Evolutionary conservation across 2,329 filamentous ascomycete species (phyloP).

Genomic region (Didymella lethalis): DNA sequence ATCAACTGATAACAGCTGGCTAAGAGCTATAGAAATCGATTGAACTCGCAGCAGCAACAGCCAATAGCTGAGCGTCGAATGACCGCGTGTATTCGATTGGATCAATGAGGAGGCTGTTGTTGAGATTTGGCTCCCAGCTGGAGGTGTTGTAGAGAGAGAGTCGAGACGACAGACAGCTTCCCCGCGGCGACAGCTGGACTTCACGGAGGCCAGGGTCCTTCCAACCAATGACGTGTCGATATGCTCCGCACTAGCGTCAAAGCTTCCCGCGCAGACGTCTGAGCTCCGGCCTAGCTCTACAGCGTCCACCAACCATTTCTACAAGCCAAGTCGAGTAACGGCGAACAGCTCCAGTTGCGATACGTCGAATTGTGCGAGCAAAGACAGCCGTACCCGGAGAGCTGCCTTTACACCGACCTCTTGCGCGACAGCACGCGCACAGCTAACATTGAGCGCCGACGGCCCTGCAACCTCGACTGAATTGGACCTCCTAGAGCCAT

Average conservation of each 20-base stretch:
- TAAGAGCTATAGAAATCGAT: constrained; percentile 5
- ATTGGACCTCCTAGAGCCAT: constrained; percentile 22
- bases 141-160: not conserved
- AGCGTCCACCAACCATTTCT: not conserved
- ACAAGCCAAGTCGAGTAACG: not conserved
- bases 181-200: constrained; percentile 27
- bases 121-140: not conserved
- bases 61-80: not conserved
- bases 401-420: not conserved
- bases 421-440: not conserved
- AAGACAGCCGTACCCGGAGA: not conserved
- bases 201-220: constrained; percentile 19
- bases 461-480: not conserved
- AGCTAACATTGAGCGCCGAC: not conserved
- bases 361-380: no score
- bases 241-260: constrained; percentile 16
- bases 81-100: not conserved
- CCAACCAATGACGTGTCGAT: constrained; percentile 12
- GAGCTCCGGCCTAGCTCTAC: not conserved
- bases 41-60: constrained; percentile 1
- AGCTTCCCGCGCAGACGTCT: not conserved
- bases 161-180: constrained; percentile 2
- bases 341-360: not conserved
- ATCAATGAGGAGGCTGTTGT: not conserved
- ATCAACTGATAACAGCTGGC: not conserved